Evolutionary conservation across 2,329 filamentous ascomycete species (phyloP).

Genomic region (Botrytis tulipae): DNA sequence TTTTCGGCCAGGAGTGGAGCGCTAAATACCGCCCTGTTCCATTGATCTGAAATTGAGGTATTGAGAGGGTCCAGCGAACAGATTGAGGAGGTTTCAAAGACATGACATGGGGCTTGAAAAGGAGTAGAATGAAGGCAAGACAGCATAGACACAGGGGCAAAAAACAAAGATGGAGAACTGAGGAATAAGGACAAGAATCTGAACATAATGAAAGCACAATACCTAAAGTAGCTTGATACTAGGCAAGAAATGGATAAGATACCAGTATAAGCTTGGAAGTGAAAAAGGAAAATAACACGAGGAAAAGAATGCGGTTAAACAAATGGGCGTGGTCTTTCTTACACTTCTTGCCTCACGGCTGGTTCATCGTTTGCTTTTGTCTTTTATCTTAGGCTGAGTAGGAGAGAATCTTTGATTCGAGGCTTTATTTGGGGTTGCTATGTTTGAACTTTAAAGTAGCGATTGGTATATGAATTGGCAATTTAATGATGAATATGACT

Average conservation of each 20-base stretch:
- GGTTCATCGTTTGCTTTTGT: constrained; percentile 18
- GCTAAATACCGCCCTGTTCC: not conserved
- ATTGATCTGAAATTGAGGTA: not conserved
- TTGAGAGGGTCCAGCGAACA: too few species aligned
- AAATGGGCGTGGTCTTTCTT: constrained; percentile 9
- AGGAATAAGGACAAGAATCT: not conserved
- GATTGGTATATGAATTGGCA: not conserved
- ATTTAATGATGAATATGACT: not conserved
- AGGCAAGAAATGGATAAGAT: not conserved
- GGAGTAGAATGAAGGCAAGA: not conserved
- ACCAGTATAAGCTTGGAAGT: constrained; percentile 14
- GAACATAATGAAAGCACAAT: not conserved
- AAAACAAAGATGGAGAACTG: not conserved
- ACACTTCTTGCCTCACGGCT: constrained; percentile 37
- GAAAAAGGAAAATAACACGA: constrained; percentile 17
- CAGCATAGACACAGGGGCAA: too few species aligned
- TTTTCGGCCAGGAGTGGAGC: not conserved
- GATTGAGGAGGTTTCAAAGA: not conserved
- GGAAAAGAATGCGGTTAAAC: constrained; percentile 24
- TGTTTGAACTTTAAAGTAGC: too few species aligned
- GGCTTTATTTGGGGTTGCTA: not conserved
- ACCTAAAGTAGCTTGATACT: not conserved
- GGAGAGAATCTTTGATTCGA: constrained; percentile 7
- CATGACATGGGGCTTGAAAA: not conserved
- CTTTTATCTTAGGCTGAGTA: not conserved